phyloP scores from a whole-genome alignment of 2,329 filamentous ascomycete genomes.

The Coccinonectria pachysandricola region DNA sequence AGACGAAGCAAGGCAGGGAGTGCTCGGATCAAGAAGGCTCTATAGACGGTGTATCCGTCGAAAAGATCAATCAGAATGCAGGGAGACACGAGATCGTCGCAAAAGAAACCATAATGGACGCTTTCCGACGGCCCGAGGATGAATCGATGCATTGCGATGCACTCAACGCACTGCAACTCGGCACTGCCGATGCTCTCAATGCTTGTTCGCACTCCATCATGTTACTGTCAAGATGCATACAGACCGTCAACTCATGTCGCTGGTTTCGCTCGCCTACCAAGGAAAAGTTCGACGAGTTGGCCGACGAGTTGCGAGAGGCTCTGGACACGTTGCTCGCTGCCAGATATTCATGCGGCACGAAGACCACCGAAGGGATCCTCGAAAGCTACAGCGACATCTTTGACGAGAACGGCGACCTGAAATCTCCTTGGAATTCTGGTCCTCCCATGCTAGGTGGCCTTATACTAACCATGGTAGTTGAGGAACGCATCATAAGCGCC shows the following conservation, averaged over 20 bases:
- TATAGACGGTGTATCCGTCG: neutral
- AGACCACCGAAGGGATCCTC: slow-evolving; percentile 31
- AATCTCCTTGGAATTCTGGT: slow-evolving; percentile 12
- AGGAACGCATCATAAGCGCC: slow-evolving; percentile 29
- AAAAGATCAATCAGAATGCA: slow-evolving; percentile 7
- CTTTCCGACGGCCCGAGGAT: slow-evolving; percentile 27
- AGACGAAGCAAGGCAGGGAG: too few species aligned
- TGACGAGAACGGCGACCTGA: slow-evolving; percentile 29
- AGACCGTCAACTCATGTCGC: slow-evolving; percentile 19
- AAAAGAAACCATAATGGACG: slow-evolving; percentile 23
- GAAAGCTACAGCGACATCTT: slow-evolving; percentile 30
- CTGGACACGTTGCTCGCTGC: slow-evolving; percentile 18
- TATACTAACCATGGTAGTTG: slow-evolving; percentile 36
- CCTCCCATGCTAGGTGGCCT: slow-evolving; percentile 27
- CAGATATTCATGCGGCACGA: slow-evolving; percentile 15
- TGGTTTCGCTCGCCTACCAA: slow-evolving; percentile 19
- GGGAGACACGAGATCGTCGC: slow-evolving; percentile 22
- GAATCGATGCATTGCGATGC: slow-evolving; percentile 22
- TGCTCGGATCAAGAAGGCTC: neutral
- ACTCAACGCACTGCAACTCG: slow-evolving; percentile 20
- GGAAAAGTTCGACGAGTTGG: slow-evolving; percentile 12
- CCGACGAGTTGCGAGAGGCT: slow-evolving; percentile 9
- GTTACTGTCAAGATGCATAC: slow-evolving; percentile 16
- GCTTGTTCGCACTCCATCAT: slow-evolving; percentile 14
- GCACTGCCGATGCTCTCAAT: slow-evolving; percentile 18